These are phyloP conservation scores for Boletus sensibilis DNA, from an alignment of 768 basidiomycete species.

Conservation along the genomic window DNA sequence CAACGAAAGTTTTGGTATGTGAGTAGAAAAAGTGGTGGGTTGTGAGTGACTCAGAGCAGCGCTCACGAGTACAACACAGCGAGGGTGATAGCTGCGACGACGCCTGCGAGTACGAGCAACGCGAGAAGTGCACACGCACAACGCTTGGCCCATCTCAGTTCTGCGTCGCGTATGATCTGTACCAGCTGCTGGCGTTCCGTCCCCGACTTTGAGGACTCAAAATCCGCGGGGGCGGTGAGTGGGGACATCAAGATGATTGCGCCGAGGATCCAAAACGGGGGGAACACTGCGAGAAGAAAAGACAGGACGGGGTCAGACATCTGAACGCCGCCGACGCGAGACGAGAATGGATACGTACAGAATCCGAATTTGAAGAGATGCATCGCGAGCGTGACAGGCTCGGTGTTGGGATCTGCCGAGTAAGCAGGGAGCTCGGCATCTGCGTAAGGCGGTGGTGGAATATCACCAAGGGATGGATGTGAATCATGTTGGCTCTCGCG, in stretches of 20 bases:
- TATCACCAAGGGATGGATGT: background rate
- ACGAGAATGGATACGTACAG: constrained; percentile 33
- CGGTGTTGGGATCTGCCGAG: constrained; percentile 24
- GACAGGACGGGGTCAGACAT: background rate
- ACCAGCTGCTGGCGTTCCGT: constrained; percentile 35
- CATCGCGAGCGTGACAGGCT: constrained; percentile 45
- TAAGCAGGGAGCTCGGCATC: constrained; percentile 36
- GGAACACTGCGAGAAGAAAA: constrained; percentile 38
- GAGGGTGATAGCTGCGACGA: background rate
- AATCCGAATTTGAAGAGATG: constrained; percentile 52
- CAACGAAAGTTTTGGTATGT: background rate
- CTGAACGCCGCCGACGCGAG: background rate
- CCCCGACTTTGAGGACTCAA: constrained; percentile 35
- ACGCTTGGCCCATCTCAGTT: constrained; percentile 44
- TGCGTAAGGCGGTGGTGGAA: constrained; percentile 33
- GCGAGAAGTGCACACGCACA: constrained; percentile 16
- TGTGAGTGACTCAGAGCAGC: background rate
- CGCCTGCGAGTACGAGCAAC: background rate
- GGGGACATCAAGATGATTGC: constrained; percentile 41
- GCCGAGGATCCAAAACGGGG: constrained; percentile 49
- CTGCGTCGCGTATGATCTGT: constrained; percentile 33
- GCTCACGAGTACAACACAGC: background rate
- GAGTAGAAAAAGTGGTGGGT: background rate
- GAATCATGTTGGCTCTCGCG: constrained; percentile 35
- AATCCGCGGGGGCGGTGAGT: constrained; percentile 34